phyloP scores from a whole-genome alignment of 257 asterid genomes.

The Ophiorrhiza pumila region DNA sequence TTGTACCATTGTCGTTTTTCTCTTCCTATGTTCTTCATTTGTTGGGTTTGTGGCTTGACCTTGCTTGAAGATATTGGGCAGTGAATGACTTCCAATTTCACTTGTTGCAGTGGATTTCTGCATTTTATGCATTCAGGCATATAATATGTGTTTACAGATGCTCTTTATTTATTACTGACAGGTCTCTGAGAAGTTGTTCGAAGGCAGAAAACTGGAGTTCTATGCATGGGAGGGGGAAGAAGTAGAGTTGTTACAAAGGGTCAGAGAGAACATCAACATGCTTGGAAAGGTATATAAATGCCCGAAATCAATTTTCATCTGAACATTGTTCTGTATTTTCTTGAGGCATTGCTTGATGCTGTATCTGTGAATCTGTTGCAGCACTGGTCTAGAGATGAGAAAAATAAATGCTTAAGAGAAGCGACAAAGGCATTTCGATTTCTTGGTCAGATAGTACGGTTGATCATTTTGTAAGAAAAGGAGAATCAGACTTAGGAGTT shows the following conservation, averaged over 20 bases:
- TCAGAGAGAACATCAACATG: conserved; percentile 77
- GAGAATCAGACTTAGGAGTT: not conserved
- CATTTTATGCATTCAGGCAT: not conserved
- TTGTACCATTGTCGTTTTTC: not conserved
- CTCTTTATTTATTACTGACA: conserved; percentile 20
- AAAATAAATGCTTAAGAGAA: conserved; percentile 76
- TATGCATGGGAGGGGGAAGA: conserved; percentile 74
- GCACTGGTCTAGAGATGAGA: conserved; percentile 92
- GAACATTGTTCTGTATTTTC: no score
- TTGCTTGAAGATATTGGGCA: not conserved
- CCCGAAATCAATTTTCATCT: not conserved
- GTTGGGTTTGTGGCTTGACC: not conserved
- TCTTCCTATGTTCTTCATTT: not conserved
- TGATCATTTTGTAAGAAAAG: conserved; percentile 52
- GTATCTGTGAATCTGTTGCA: conserved; percentile 28
- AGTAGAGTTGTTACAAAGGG: conserved; percentile 57
- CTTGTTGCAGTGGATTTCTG: not conserved
- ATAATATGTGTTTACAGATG: not conserved
- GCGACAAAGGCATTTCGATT: conserved; percentile 75
- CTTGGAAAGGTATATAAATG: conserved; percentile 66
- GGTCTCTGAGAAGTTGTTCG: conserved; percentile 60
- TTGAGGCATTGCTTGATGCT: conserved; percentile 11
- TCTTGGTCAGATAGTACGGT: conserved; percentile 80
- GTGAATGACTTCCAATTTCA: not conserved
- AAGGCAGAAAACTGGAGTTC: conserved; percentile 65